phyloP scores from a whole-genome alignment of 1,284 basidiomycete genomes.

The Ustilago esculenta region DNA sequence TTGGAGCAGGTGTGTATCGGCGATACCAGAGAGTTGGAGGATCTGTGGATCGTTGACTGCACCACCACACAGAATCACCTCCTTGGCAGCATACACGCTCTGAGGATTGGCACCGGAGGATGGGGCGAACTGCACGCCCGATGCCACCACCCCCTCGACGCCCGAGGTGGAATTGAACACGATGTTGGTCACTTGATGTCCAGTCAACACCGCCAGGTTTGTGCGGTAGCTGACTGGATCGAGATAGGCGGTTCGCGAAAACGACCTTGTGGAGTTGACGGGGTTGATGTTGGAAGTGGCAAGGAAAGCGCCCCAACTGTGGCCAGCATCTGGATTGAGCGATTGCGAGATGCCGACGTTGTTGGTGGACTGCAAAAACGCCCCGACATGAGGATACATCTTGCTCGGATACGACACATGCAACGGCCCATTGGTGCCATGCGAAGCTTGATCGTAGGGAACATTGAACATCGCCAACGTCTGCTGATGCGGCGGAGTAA shows the following conservation, averaged over 20 bases:
- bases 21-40: constrained; percentile 69
- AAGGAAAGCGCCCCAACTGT: constrained; percentile 72
- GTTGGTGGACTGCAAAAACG: constrained; percentile 41
- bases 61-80: constrained; percentile 69
- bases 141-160: constrained; percentile 68
- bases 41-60: constrained; percentile 69
- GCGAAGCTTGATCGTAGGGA: constrained; percentile 66
- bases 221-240: constrained; percentile 73
- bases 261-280: constrained; percentile 75
- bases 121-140: constrained; percentile 70
- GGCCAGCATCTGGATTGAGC: constrained; percentile 71
- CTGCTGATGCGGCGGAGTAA: constrained; percentile 67
- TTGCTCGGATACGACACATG: constrained; percentile 57
- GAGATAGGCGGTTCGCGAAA: constrained; percentile 77
- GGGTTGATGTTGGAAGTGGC: constrained; percentile 76
- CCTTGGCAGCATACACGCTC: constrained; percentile 65
- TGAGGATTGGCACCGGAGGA: constrained; percentile 1
- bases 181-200: constrained; percentile 74
- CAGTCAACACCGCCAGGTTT: constrained; percentile 75
- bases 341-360: constrained; percentile 69
- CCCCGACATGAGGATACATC: constrained; percentile 45
- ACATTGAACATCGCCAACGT: constrained; percentile 29
- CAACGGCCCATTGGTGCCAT: constrained; percentile 71
- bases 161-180: constrained; percentile 71
- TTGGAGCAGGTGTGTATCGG: constrained; percentile 72